Percentiles rank a stretch among this genome's conserved stretches.
Evolutionary conservation across 371 early-diverging fungal species (phyloP).

Genomic region (Apophysomyces trapeziformis): DNA sequence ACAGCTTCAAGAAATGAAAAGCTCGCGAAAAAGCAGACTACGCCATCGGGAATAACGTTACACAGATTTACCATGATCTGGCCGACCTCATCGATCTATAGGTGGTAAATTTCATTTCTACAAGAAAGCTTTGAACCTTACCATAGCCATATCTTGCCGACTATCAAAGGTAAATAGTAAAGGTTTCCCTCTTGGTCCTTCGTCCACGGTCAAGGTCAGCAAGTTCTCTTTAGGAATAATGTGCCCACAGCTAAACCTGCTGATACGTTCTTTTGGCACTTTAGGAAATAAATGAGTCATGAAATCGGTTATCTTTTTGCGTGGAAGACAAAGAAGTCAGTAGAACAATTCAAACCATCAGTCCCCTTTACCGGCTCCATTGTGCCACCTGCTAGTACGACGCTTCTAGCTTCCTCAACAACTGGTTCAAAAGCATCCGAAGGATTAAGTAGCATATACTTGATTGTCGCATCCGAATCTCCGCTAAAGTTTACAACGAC

Average conservation of each 20-base stretch:
- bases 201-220: conserved; percentile 62
- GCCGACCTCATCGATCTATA: conserved; percentile 76
- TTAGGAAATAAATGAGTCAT: conserved; percentile 56
- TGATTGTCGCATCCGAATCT: conserved; percentile 34
- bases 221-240: conserved; percentile 74
- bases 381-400: conserved; percentile 96
- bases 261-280: conserved; percentile 46
- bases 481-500: conserved; percentile 51
- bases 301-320: conserved; percentile 47
- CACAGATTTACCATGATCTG: conserved; percentile 74
- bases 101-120: not conserved
- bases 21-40: conserved; percentile 95
- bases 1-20: conserved; percentile 84
- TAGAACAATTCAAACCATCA: not conserved
- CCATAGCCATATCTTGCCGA: conserved; percentile 57
- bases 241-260: conserved; percentile 81
- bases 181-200: conserved; percentile 65
- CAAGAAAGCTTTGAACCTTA: conserved; percentile 25
- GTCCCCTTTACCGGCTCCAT: conserved; percentile 83
- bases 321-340: not conserved
- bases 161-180: conserved; percentile 78
- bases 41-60: conserved; percentile 89
- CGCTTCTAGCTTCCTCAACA: conserved; percentile 78
- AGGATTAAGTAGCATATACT: conserved; percentile 86
- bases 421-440: conserved; percentile 81